phyloP scores from a whole-genome alignment of 805 yeast genomes.

The Pichia deserticola region DNA sequence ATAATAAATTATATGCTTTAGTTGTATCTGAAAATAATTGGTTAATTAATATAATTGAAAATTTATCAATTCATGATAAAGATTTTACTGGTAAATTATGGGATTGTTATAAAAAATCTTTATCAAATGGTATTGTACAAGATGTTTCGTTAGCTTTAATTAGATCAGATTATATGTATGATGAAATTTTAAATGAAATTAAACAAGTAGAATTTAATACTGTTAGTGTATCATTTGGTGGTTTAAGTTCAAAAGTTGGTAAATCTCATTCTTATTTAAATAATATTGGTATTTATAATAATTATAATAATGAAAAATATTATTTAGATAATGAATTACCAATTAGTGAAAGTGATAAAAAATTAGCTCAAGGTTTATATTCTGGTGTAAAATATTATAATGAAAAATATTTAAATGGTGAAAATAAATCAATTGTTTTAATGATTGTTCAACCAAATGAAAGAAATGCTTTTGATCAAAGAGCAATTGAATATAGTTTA shows the following conservation, averaged over 20 bases:
- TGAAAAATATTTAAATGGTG: slow-evolving; percentile 15
- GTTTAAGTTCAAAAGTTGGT: slow-evolving; percentile 74
- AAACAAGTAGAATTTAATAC: slow-evolving; percentile 97
- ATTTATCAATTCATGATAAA: slow-evolving; percentile 51
- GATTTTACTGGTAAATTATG: slow-evolving; percentile 80
- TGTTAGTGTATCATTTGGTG: slow-evolving; percentile 92
- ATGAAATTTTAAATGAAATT: slow-evolving; percentile 43
- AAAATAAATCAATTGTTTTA: slow-evolving; percentile 49
- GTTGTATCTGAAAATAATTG: slow-evolving; percentile 56
- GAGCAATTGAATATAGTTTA: slow-evolving; percentile 68
- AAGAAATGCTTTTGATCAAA: slow-evolving; percentile 87
- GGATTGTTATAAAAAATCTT: slow-evolving; percentile 47
- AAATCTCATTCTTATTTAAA: slow-evolving; percentile 65
- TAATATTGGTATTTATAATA: slow-evolving; percentile 44
- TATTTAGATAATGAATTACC: slow-evolving; percentile 44
- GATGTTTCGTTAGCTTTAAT: slow-evolving; percentile 74
- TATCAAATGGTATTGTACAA: slow-evolving; percentile 46
- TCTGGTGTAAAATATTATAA: slow-evolving; percentile 57
- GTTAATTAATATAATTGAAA: slow-evolving; percentile 49
- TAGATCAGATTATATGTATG: slow-evolving; percentile 83
- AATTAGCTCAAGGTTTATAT: slow-evolving; percentile 63
- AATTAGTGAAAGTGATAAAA: slow-evolving; percentile 52
- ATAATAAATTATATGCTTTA: slow-evolving; percentile 67
- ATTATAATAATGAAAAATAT: slow-evolving; percentile 36
- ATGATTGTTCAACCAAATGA: slow-evolving; percentile 82